A percentile compares a stretch with the other conserved stretches of the same genome.
Evolutionary conservation across 805 yeast species (phyloP).

Genomic region (Huiozyma naganishii): DNA sequence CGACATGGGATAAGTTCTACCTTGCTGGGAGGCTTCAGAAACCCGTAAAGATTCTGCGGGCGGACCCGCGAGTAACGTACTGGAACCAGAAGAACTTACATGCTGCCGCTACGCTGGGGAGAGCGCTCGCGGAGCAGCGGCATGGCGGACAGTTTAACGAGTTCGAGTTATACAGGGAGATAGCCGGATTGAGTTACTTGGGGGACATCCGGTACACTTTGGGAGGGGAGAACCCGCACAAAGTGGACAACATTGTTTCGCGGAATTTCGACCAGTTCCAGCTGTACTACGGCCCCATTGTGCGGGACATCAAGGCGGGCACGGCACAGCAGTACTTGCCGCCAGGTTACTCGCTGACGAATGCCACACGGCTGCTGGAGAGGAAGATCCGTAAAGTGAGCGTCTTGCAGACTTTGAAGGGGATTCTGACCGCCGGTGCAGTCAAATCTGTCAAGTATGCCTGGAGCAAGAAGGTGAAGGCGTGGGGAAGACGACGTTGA

Average conservation of each 20-base stretch:
- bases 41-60: constrained; percentile 71
- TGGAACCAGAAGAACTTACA: constrained; percentile 68
- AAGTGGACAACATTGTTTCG: constrained; percentile 72
- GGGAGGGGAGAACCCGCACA: constrained; percentile 88
- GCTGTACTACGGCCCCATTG: constrained; percentile 57
- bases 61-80: constrained; percentile 50
- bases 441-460: constrained; percentile 63
- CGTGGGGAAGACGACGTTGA: constrained; percentile 12
- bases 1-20: constrained; percentile 79
- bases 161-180: constrained; percentile 58
- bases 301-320: constrained; percentile 28
- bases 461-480: constrained; percentile 49
- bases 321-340: constrained; percentile 28
- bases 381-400: constrained; percentile 62
- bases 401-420: constrained; percentile 66
- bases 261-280: constrained; percentile 66
- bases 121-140: constrained; percentile 20
- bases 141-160: constrained; percentile 35
- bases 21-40: constrained; percentile 90
- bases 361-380: constrained; percentile 30
- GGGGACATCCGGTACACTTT: constrained; percentile 84
- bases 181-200: constrained; percentile 71
- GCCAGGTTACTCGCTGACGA: constrained; percentile 30
- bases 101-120: constrained; percentile 60
- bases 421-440: constrained; percentile 79